Evolutionary conservation across 2,329 filamentous ascomycete genomes (phyloP).

Genomic region (Calonectria henricotiae): DNA sequence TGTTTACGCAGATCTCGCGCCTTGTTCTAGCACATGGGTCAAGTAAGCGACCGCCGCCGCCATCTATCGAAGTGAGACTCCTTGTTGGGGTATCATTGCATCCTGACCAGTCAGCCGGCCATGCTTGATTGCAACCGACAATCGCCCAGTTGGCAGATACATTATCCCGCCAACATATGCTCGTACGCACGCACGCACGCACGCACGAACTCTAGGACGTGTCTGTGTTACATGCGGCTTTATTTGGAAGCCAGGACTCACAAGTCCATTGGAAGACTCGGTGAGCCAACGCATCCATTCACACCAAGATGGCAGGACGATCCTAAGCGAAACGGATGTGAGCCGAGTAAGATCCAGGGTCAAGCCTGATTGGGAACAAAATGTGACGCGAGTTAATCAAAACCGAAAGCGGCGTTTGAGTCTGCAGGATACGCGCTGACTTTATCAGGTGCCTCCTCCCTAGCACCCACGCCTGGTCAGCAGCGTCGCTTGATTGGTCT

Average conservation of each 20-base stretch:
- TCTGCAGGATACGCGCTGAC: slow-evolving; percentile 25
- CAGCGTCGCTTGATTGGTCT: slow-evolving; percentile 19
- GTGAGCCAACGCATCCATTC: slow-evolving; percentile 16
- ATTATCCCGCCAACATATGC: slow-evolving; percentile 4
- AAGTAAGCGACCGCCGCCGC: slow-evolving; percentile 4
- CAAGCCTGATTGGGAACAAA: slow-evolving; percentile 25
- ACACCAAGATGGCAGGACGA: slow-evolving; percentile 21
- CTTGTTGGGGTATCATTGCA: slow-evolving; percentile 16
- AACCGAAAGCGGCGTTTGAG: slow-evolving; percentile 21
- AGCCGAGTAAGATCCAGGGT: slow-evolving; percentile 32
- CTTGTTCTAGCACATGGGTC: neutral
- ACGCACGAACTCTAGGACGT: slow-evolving; percentile 12
- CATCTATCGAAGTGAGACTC: slow-evolving; percentile 13
- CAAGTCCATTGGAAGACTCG: slow-evolving; percentile 18
- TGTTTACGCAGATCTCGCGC: slow-evolving; percentile 12
- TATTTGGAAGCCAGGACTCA: slow-evolving; percentile 11
- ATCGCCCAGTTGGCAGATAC: slow-evolving; percentile 1
- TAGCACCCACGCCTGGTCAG: slow-evolving; percentile 24
- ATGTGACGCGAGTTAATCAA: slow-evolving; percentile 31
- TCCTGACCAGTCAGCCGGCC: slow-evolving; percentile 4
- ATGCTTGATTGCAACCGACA: slow-evolving; percentile 17
- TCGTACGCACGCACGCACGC: neutral
- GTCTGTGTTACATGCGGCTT: slow-evolving; percentile 7
- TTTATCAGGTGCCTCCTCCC: slow-evolving; percentile 30
- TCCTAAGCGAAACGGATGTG: slow-evolving; percentile 28